Base-by-base conservation (phyloP, 129 eudicot genomes). In the Tagetes erecta region DNA sequence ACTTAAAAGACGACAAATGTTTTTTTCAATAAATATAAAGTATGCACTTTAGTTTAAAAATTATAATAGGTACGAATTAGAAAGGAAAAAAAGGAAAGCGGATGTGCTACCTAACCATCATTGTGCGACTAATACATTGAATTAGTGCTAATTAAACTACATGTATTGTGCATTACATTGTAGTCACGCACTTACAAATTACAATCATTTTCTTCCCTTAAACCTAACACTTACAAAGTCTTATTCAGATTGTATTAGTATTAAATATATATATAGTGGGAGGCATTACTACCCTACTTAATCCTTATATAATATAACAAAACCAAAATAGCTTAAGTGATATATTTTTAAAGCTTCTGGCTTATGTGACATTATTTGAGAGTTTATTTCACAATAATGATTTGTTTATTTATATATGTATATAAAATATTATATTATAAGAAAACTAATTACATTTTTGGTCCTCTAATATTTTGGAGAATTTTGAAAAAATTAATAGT, bases 131-230 rank as follows among this genome's bases (percentile, higher is more conserved):
- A 59, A 69, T 77, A 49, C 52, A 69, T 59, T 58, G 71, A 47
- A 59, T 46, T 69, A 69, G 76, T 77, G 70, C 42, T 59, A 75
- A 37, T 62, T 73, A 65, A 65, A 34, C 44, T 49, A 59, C 69
- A 53, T 8, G 83, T 11, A 85, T 73, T 51, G 73, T 85, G 87
- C 68, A 51, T 69, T 77, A 80, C 86, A 75, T 76, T 78, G 76
- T 83, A 76, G 83, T 69, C 57, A 45, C 52, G 87, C 95, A 88
- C 88, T 84, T 45, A 1, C 80, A 46, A 88, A 87, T 84, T 45
- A 1, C 80, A 46, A 65, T 82, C 77, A 36, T 67, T 78, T 79
- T 79, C 83, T 79, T 73, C 78, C 76, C 77, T 82, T 80, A 40
- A 68, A 74, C 90, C 90, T 84, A 86, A 85, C 89, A 80, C 59